Percentiles rank a stretch among this genome's conserved stretches.
Evolutionary conservation across 202 grass and related monocot genomes (phyloP).

Genomic region (Digitaria exilis): DNA sequence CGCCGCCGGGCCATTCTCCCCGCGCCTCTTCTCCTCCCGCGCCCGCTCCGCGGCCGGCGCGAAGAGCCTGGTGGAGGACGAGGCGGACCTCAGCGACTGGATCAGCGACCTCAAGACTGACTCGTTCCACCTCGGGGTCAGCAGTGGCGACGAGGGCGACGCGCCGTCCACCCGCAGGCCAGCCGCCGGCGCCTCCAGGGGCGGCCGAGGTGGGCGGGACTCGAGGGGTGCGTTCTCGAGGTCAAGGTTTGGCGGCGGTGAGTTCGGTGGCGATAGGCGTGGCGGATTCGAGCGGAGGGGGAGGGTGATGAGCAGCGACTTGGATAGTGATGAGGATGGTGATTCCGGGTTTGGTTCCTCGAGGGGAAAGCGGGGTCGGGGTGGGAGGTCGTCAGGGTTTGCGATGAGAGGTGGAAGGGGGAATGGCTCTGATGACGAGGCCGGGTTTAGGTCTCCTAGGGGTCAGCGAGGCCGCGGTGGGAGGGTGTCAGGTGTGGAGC

Average conservation of each 20-base stretch:
- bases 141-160: constrained; percentile 65
- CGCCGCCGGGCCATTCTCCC: constrained; percentile 20
- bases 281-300: constrained; percentile 41
- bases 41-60: constrained; percentile 5
- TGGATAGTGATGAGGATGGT: constrained; percentile 42
- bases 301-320: constrained; percentile 31
- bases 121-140: constrained; percentile 53
- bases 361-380: constrained; percentile 36
- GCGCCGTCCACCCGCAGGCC: constrained; percentile 17
- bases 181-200: constrained; percentile 35
- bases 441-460: constrained; percentile 40
- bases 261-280: constrained; percentile 30
- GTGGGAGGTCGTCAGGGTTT: constrained; percentile 27
- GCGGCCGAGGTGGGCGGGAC: constrained; percentile 42
- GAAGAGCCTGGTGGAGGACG: constrained; percentile 78
- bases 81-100: constrained; percentile 88
- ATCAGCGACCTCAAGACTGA: constrained; percentile 70
- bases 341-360: constrained; percentile 36
- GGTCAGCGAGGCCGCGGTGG: constrained; percentile 45
- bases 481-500: constrained; percentile 2
- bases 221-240: constrained; percentile 40
- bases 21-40: constrained; percentile 57
- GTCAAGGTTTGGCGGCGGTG: constrained; percentile 46
- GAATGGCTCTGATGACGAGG: constrained; percentile 42
- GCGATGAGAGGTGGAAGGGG: constrained; percentile 43